Percentiles rank a stretch among this genome's conserved stretches.
phyloP scores from a whole-genome alignment of 345 rosid genomes.

The Rhizophora apiculata region DNA sequence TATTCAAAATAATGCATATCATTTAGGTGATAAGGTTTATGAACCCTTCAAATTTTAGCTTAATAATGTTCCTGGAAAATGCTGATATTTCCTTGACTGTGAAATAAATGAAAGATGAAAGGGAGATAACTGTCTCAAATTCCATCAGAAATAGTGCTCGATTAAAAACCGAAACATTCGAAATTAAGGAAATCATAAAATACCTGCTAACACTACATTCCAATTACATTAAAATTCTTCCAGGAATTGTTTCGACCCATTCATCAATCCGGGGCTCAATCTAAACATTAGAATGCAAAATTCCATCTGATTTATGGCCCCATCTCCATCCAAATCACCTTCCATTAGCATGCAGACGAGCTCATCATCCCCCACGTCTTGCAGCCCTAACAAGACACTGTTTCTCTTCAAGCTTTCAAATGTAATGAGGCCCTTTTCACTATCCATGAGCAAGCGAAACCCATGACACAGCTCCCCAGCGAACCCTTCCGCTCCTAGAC shows the following conservation, averaged over 20 bases:
- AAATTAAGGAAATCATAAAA: too few relatives aligned
- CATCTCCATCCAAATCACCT: conserved; percentile 69
- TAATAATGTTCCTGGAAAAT: too few relatives aligned
- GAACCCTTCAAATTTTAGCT: too few relatives aligned
- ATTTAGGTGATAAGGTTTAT: too few relatives aligned
- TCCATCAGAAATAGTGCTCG: too few relatives aligned
- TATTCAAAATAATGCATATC: too few relatives aligned
- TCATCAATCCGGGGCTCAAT: conserved; percentile 52
- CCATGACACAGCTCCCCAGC: conserved; percentile 55
- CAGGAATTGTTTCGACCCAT: conserved; percentile 34
- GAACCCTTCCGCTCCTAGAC: conserved; percentile 52
- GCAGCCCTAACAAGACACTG: conserved; percentile 44
- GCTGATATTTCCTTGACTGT: too few relatives aligned
- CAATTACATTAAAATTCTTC: conserved; percentile 3
- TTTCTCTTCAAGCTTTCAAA: conserved; percentile 68
- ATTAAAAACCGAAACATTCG: too few relatives aligned
- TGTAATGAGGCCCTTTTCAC: conserved; percentile 57
- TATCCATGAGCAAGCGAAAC: conserved; percentile 53
- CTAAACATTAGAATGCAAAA: conserved; percentile 66
- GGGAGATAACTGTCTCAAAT: too few relatives aligned
- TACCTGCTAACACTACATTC: too few relatives aligned
- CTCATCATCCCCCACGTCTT: conserved; percentile 57
- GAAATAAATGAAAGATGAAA: too few relatives aligned
- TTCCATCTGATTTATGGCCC: conserved; percentile 59
- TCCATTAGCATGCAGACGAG: conserved; percentile 57